Evolutionary conservation across 805 yeast species (phyloP).

Genomic region (Pichia insulana): DNA sequence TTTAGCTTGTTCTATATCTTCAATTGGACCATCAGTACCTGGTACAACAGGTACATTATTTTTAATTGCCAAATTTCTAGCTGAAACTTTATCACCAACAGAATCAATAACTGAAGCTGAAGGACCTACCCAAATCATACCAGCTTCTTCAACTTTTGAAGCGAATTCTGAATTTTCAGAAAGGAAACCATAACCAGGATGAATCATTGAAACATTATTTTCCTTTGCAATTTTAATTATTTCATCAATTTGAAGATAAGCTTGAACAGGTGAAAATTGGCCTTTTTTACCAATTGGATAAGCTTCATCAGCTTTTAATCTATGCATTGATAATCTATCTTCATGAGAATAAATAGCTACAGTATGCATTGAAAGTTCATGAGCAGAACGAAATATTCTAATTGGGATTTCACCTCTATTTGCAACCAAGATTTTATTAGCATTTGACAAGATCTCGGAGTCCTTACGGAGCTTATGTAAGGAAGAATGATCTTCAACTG

Average conservation of each 20-base stretch:
- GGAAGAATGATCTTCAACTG: conserved; percentile 28
- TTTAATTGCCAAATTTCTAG: conserved; percentile 74
- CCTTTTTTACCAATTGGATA: conserved; percentile 87
- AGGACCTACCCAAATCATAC: conserved; percentile 96
- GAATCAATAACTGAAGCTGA: conserved; percentile 78
- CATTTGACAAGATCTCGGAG: conserved; percentile 40
- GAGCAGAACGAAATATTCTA: conserved; percentile 93
- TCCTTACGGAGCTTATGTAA: conserved; percentile 31
- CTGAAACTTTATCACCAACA: conserved; percentile 95
- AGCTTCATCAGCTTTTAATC: conserved; percentile 90
- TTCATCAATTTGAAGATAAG: conserved; percentile 92
- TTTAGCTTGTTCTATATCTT: conserved; percentile 63
- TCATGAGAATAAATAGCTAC: conserved; percentile 96
- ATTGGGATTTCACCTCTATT: conserved; percentile 82
- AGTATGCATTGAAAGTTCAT: conserved; percentile 93
- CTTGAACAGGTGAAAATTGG: conserved; percentile 90
- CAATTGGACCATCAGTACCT: conserved; percentile 97
- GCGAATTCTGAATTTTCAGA: conserved; percentile 94
- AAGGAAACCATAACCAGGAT: conserved; percentile 87
- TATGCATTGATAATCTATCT: conserved; percentile 89
- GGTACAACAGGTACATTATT: conserved; percentile 92
- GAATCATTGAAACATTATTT: conserved; percentile 77
- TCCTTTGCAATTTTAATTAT: conserved; percentile 76
- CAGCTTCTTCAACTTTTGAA: conserved; percentile 77
- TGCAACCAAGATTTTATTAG: conserved; percentile 65